Conservation (phyloP, 768 basidiomycete genomes). For the Lactifluus piperatus region DNA sequence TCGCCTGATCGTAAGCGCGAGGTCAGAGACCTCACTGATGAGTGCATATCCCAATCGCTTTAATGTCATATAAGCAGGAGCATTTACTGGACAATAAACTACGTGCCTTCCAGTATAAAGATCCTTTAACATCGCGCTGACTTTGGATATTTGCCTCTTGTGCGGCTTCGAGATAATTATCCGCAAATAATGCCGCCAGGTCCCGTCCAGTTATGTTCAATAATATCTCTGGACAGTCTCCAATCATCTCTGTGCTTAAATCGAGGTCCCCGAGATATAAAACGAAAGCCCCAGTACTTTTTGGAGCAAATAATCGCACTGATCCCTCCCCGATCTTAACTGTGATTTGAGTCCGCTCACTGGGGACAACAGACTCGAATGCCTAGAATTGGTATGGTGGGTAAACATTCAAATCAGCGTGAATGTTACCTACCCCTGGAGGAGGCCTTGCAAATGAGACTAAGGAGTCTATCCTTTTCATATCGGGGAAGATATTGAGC, state of each 20-base stretch:
- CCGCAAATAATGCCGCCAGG: slow-evolving; percentile 44
- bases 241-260: slow-evolving; percentile 66
- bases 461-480: slow-evolving; percentile 56
- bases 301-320: slow-evolving; percentile 48
- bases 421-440: slow-evolving; percentile 59
- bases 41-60: slow-evolving; percentile 64
- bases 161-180: slow-evolving; percentile 35
- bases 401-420: background rate
- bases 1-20: slow-evolving; percentile 24
- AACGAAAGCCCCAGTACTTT: slow-evolving; percentile 56
- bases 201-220: slow-evolving; percentile 42
- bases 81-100: background rate
- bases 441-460: slow-evolving; percentile 67
- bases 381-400: slow-evolving; percentile 38
- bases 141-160: slow-evolving; percentile 22
- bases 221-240: slow-evolving; percentile 48
- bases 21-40: slow-evolving; percentile 47
- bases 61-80: background rate
- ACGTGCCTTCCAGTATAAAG: slow-evolving; percentile 57
- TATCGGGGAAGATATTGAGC: slow-evolving; percentile 50
- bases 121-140: background rate
- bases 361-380: slow-evolving; percentile 90
- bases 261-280: slow-evolving; percentile 55
- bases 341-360: slow-evolving; percentile 69
- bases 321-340: slow-evolving; percentile 61